A percentile compares a stretch with the other conserved stretches of the same genome.
These are phyloP conservation scores for Candida frijolesensis DNA, from an alignment of 1,139 yeast genomes.

Conservation along the genomic window DNA sequence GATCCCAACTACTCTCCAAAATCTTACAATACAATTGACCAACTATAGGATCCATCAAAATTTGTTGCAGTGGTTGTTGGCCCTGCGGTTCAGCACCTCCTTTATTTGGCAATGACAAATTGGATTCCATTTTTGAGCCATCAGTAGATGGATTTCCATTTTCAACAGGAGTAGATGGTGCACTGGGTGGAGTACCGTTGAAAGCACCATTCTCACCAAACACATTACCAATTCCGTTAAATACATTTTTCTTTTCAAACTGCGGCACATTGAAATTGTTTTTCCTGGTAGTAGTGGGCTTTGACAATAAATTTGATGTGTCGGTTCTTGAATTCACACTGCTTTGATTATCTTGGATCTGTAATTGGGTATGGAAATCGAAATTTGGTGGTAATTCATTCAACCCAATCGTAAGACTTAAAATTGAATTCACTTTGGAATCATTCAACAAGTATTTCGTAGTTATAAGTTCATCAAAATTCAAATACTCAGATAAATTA, in stretches of 20 bases:
- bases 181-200: neutral
- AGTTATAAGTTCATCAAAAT: conserved; percentile 52
- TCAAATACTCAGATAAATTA: conserved; percentile 73
- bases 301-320: conserved; percentile 3
- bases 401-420: conserved; percentile 48
- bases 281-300: conserved; percentile 8
- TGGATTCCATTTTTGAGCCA: neutral
- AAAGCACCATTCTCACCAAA: conserved; percentile 18
- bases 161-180: conserved; percentile 4
- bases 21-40: conserved; percentile 60
- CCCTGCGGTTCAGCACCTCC: neutral
- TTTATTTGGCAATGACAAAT: neutral
- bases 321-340: conserved; percentile 11
- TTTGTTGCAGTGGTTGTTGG: conserved; percentile 10
- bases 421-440: conserved; percentile 79
- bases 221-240: conserved; percentile 45
- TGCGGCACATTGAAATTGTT: conserved; percentile 35
- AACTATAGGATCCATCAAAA: conserved; percentile 53
- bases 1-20: conserved; percentile 77
- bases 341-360: conserved; percentile 29
- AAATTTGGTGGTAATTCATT: conserved; percentile 44
- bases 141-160: neutral
- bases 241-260: conserved; percentile 40
- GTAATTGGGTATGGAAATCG: conserved; percentile 46
- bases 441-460: conserved; percentile 71